These are phyloP conservation scores for Volvox carteri DNA, from an alignment of 163 green algal species.

Conservation along the genomic window DNA sequence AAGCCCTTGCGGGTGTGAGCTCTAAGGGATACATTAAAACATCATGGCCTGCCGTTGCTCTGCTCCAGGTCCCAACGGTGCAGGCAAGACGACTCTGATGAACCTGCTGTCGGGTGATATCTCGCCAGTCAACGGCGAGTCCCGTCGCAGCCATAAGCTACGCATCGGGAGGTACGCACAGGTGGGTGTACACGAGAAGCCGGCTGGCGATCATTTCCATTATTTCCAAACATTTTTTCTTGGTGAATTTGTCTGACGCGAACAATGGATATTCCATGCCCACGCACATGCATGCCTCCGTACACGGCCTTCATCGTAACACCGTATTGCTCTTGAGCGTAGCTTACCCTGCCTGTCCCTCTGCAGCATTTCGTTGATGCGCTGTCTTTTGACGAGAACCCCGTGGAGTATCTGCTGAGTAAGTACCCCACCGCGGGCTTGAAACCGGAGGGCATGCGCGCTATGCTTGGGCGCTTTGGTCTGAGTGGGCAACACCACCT, in stretches of 20 bases:
- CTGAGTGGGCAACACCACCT: slow-evolving; percentile 96
- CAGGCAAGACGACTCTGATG: slow-evolving; percentile 98
- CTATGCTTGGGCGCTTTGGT: slow-evolving; percentile 96
- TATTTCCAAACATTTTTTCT: too few species aligned
- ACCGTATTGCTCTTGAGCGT: too few species aligned
- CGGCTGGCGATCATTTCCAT: too few species aligned
- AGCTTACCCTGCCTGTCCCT: not conserved
- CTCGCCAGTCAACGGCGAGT: slow-evolving; percentile 89
- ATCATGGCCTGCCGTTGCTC: too few species aligned
- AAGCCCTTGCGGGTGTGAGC: too few species aligned
- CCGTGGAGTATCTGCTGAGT: slow-evolving; percentile 95
- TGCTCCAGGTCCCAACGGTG: slow-evolving; percentile 96
- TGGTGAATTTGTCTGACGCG: too few species aligned
- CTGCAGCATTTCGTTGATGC: slow-evolving; percentile 99
- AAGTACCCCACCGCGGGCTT: slow-evolving; percentile 81
- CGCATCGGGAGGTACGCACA: slow-evolving; percentile 95
- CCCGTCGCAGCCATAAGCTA: slow-evolving; percentile 93
- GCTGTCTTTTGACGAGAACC: slow-evolving; percentile 94
- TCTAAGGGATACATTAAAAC: too few species aligned
- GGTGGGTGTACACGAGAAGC: too few species aligned
- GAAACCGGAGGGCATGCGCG: slow-evolving; percentile 94
- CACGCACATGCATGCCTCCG: too few species aligned
- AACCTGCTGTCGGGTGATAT: slow-evolving; percentile 97
- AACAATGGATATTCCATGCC: too few species aligned
- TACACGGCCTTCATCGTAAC: too few species aligned